phyloP scores from a whole-genome alignment of 2,329 filamentous ascomycete species.

The Fusarium chuoi region DNA sequence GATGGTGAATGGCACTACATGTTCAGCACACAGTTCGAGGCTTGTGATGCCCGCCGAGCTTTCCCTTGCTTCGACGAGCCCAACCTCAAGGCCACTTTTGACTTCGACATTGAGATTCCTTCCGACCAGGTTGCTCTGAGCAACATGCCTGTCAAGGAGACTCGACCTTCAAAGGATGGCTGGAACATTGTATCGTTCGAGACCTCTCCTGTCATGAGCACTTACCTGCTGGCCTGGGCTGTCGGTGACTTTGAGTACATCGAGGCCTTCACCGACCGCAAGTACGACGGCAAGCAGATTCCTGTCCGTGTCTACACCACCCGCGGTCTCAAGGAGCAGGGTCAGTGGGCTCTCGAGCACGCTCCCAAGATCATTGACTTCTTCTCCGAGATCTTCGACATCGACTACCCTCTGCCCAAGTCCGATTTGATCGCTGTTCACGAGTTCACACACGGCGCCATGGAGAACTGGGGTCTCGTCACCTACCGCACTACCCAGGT shows the following conservation, averaged over 20 bases:
- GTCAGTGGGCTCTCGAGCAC: conserved; percentile 87
- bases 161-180: conserved; percentile 67
- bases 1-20: conserved; percentile 76
- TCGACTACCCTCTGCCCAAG: conserved; percentile 94
- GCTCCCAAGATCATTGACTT: conserved; percentile 95
- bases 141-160: conserved; percentile 92
- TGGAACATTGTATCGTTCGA: conserved; percentile 83
- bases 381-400: conserved; percentile 93
- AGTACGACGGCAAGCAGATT: conserved; percentile 90
- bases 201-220: conserved; percentile 89
- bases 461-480: conserved; percentile 97
- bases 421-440: conserved; percentile 90
- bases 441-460: conserved; percentile 88
- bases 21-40: conserved; percentile 97
- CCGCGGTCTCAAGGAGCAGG: conserved; percentile 91
- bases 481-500: conserved; percentile 96
- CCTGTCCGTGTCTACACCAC: conserved; percentile 97
- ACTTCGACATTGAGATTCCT: conserved; percentile 91
- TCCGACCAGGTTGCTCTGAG: conserved; percentile 88
- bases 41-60: conserved; percentile 91
- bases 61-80: conserved; percentile 99
- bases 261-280: conserved; percentile 87
- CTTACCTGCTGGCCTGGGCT: conserved; percentile 91
- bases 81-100: conserved; percentile 95
- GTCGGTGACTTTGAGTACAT: conserved; percentile 97